Evolutionary conservation across 345 rosid genomes (phyloP), one percentile per base, ranked within the genome.

Genomic region (Murraya paniculata): DNA sequence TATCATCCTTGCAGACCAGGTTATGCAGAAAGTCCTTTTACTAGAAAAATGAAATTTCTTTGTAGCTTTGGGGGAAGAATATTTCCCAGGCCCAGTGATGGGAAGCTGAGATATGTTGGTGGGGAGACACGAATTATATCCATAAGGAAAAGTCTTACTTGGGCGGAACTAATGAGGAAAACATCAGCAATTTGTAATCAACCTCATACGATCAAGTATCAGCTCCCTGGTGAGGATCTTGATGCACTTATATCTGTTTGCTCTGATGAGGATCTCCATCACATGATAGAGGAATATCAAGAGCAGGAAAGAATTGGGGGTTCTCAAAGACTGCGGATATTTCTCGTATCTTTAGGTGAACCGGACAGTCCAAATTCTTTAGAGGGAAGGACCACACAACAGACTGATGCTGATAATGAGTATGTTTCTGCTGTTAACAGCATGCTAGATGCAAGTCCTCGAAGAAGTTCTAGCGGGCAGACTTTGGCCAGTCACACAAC

Each of bases 151-250:
- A 73, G 81, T 71, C 77, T 87, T 62, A 83, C 90, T 0, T 89
- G 88, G 86, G 86, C 83, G 2, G 97, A 93, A 61, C 82, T 95
- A 68, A 84, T 88, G 76, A 85, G 72, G 82, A 95, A 92, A 83
- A 92, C 94, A 64, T 76, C 79, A 11, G 93, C 82, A 65, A 80
- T 95, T 79, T 90, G 91, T 76, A 89, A 81, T 73, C 92, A 91
- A 33, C 85, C 92, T 16, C 97, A 93, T 78, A 88, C 89, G 9
- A 89, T 95, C 84, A 95, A 87, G 85, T 95, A 93, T 80, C 99
- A 95, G 71, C 96, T 95, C 72, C 98, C 98, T 0, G 95, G 91
- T 4, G 97, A 95, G 88, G 98, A 95, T 84, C 97, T 95, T 14
- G 98, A 95, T 35, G 94, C 98, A 6, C 83, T 95, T 16, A 87